phyloP scores from a whole-genome alignment of 148 eudicot species.

The Rhododendron griersonianum region DNA sequence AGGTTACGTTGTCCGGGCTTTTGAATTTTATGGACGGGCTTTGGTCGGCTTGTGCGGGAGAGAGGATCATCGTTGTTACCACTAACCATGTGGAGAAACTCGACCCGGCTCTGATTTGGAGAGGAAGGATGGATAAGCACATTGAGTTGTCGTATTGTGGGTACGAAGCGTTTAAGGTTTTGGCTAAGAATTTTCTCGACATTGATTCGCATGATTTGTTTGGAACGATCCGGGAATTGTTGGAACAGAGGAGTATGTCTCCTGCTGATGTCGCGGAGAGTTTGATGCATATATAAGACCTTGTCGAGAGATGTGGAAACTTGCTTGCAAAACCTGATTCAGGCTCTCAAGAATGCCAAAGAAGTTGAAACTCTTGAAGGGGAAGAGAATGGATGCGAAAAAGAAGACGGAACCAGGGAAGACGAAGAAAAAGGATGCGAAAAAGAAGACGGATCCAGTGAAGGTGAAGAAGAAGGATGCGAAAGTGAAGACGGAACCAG shows the following conservation, averaged over 20 bases:
- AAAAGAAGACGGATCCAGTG: conserved; percentile 9
- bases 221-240: conserved; percentile 10
- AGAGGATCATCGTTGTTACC: conserved; percentile 37
- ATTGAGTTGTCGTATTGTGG: conserved; percentile 37
- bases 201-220: conserved; percentile 31
- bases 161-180: conserved; percentile 40
- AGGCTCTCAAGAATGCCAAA: conserved; percentile 15
- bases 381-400: not conserved
- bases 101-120: conserved; percentile 40
- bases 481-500: not conserved
- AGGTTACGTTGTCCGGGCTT: conserved; percentile 44
- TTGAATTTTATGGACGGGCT: conserved; percentile 49
- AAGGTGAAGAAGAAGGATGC: not conserved
- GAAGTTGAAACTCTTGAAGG: conserved; percentile 5
- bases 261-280: conserved; percentile 46
- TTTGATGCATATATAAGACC: conserved; percentile 38
- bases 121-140: conserved; percentile 44
- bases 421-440: not conserved
- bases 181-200: conserved; percentile 31
- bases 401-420: not conserved
- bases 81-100: conserved; percentile 39
- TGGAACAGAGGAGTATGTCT: conserved; percentile 25
- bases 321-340: conserved; percentile 24
- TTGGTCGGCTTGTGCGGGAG: conserved; percentile 42
- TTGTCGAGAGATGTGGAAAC: conserved; percentile 11